phyloP scores from a whole-genome alignment of 1,284 basidiomycete species.

The Cronartium quercuum region DNA sequence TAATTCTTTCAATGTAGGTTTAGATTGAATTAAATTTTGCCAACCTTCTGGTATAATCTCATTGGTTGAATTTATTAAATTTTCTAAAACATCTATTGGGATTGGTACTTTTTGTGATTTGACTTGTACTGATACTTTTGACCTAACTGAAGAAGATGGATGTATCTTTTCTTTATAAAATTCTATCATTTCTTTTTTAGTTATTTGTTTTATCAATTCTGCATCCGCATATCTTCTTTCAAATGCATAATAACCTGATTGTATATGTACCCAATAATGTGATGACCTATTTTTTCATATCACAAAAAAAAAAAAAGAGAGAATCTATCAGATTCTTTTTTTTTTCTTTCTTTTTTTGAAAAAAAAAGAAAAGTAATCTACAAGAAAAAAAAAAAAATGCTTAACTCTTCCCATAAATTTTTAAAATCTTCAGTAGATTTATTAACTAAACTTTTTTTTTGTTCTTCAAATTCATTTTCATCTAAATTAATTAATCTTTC shows the following conservation, averaged over 20 bases:
- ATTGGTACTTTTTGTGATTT: conserved; percentile 40
- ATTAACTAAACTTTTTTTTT: conserved; percentile 61
- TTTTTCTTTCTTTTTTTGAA: neutral
- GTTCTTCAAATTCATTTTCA: conserved; percentile 61
- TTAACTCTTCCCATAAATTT: conserved; percentile 61
- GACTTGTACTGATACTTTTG: conserved; percentile 48
- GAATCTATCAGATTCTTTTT: neutral
- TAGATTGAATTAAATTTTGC: neutral
- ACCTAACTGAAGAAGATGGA: conserved; percentile 42
- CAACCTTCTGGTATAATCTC: neutral
- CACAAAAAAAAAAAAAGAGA: neutral
- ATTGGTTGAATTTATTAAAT: neutral
- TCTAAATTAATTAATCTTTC: conserved; percentile 53
- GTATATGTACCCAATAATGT: conserved; percentile 48
- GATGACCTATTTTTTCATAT: neutral
- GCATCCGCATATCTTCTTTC: conserved; percentile 45
- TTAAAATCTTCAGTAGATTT: conserved; percentile 68
- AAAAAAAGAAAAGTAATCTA: neutral
- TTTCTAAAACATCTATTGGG: neutral
- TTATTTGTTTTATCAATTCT: conserved; percentile 43
- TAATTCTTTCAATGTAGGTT: neutral
- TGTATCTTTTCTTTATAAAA: conserved; percentile 47
- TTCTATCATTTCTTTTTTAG: conserved; percentile 45
- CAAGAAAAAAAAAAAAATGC: neutral
- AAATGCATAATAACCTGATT: conserved; percentile 40